Evolutionary conservation across 495 filamentous ascomycete genomes (phyloP).

Genomic region (Neurospora sp.): DNA sequence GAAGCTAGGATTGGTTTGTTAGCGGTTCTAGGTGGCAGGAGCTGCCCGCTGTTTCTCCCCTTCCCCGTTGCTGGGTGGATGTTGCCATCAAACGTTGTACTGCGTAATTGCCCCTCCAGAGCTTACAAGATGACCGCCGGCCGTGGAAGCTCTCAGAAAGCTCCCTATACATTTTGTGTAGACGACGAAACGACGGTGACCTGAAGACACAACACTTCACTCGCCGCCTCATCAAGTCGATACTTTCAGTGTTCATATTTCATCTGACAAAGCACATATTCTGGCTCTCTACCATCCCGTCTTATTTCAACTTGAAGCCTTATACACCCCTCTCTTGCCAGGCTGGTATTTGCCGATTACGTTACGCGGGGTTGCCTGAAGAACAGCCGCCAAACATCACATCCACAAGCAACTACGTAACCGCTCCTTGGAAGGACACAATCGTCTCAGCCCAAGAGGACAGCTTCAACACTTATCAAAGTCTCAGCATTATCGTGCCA

Average conservation of each 20-base stretch:
- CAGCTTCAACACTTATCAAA: not conserved
- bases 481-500: not conserved
- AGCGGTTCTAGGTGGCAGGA: not conserved
- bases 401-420: not conserved
- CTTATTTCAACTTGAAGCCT: not conserved
- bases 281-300: not conserved
- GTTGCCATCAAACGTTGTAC: not conserved
- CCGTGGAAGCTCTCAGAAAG: constrained; percentile 10
- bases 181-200: not conserved
- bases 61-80: not conserved
- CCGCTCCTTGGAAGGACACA: not conserved
- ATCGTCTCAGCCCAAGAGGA: not conserved
- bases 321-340: not conserved
- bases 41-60: constrained; percentile 1
- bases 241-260: not conserved
- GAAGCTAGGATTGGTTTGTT: constrained; percentile 5
- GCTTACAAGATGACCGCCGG: not conserved
- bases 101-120: constrained; percentile 11
- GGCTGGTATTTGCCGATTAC: not conserved
- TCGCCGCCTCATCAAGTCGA: not conserved
- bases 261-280: not conserved
- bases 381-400: not conserved
- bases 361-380: not conserved
- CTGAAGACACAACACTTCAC: not conserved
- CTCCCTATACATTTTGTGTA: not conserved